Conservation (phyloP, 306 rosid genomes). For the Quercus rubra region DNA sequence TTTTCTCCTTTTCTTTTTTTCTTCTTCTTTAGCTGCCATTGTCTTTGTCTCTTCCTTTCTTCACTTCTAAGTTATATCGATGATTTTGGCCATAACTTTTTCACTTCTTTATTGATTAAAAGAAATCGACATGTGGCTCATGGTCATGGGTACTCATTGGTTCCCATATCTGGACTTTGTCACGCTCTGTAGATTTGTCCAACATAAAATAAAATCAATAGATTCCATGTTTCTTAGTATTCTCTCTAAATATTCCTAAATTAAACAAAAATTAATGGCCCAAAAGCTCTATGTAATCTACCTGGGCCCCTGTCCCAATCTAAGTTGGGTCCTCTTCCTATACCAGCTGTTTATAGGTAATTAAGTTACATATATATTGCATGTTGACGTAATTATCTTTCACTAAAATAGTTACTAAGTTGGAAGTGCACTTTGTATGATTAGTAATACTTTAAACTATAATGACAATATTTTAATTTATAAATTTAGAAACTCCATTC, state of each 20-base stretch:
- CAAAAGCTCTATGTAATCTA: neutral
- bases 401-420: slow-evolving; percentile 23
- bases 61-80: slow-evolving; percentile 15
- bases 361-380: slow-evolving; percentile 4
- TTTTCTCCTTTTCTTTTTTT: neutral
- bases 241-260: neutral
- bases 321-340: neutral
- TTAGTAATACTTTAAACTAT: neutral
- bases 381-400: slow-evolving; percentile 8
- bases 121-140: neutral
- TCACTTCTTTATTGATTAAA: neutral
- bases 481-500: slow-evolving; percentile 21
- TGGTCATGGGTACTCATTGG: neutral
- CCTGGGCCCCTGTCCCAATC: neutral
- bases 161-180: neutral
- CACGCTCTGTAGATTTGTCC: neutral
- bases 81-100: too few relatives aligned
- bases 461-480: slow-evolving; percentile 13
- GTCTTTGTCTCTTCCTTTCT: slow-evolving; percentile 27
- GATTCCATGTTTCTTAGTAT: neutral
- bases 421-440: slow-evolving; percentile 31
- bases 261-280: neutral
- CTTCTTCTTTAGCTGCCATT: neutral
- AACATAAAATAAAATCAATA: neutral
- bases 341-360: neutral